Conservation (phyloP, 1,284 basidiomycete genomes). For the Gymnopus androsaceus region DNA sequence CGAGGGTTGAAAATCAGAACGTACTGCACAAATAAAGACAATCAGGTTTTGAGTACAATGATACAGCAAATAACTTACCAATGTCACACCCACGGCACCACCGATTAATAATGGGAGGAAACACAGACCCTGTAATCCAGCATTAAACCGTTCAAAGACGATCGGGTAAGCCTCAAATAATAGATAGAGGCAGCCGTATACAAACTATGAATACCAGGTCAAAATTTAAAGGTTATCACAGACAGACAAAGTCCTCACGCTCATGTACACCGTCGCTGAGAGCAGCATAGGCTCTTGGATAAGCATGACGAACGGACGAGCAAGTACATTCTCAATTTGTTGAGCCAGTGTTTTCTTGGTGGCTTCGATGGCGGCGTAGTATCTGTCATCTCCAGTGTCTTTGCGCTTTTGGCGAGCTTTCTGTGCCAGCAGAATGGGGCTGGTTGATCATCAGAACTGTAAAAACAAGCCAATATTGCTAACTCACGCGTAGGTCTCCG, state of each 20-base stretch:
- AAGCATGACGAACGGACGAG: constrained; percentile 69
- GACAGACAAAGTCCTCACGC: constrained; percentile 40
- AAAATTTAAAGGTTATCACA: constrained; percentile 20
- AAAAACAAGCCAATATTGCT: not conserved
- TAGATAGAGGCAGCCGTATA: constrained; percentile 65
- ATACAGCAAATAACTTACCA: constrained; percentile 34
- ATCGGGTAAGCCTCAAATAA: constrained; percentile 62
- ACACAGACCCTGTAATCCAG: constrained; percentile 51
- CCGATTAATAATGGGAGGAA: constrained; percentile 61
- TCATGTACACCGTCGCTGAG: constrained; percentile 69
- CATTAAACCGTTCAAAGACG: constrained; percentile 56
- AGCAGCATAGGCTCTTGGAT: constrained; percentile 79
- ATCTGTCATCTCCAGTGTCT: constrained; percentile 66
- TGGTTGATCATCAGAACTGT: constrained; percentile 22
- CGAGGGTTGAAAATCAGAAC: constrained; percentile 53
- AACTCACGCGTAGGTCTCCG: constrained; percentile 68
- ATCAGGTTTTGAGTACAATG: constrained; percentile 22
- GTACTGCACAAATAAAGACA: constrained; percentile 43
- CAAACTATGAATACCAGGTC: constrained; percentile 40
- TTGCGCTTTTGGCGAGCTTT: constrained; percentile 44
- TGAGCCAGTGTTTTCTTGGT: constrained; percentile 41
- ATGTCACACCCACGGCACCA: constrained; percentile 44
- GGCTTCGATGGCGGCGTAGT: constrained; percentile 54
- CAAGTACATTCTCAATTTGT: constrained; percentile 49
- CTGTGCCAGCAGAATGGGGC: constrained; percentile 54